Evolutionary conservation across 75 land plant species (phyloP).

Genomic region (Cupressus sempervirens): DNA sequence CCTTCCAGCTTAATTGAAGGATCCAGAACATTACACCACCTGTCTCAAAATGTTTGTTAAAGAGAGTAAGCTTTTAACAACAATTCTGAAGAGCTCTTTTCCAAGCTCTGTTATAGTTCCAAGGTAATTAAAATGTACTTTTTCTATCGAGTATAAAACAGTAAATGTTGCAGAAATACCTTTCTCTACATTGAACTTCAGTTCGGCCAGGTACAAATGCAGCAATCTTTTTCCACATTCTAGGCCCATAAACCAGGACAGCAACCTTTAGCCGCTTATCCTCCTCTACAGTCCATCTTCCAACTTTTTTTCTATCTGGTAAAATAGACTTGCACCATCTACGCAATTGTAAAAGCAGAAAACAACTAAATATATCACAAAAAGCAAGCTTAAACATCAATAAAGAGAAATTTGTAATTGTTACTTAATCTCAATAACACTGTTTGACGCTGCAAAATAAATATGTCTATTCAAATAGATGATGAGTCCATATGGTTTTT

Average conservation of each 20-base stretch:
- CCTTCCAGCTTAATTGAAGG: conserved; percentile 67
- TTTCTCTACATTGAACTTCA: conserved; percentile 89
- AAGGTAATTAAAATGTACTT: not conserved
- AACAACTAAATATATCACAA: not conserved
- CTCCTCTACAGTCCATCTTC: conserved; percentile 79
- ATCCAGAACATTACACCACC: conserved; percentile 90
- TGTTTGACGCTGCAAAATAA: not conserved
- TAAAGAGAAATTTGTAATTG: not conserved
- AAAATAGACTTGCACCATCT: conserved; percentile 78
- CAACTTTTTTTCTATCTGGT: conserved; percentile 55
- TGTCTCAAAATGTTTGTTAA: conserved; percentile 23
- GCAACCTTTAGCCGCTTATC: conserved; percentile 80
- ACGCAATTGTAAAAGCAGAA: conserved; percentile 4
- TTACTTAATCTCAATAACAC: not conserved
- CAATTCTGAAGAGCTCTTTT: not conserved
- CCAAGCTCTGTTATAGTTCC: not conserved
- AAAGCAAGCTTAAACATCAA: not conserved
- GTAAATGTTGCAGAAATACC: conserved; percentile 32
- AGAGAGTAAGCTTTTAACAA: not conserved
- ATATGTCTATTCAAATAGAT: not conserved
- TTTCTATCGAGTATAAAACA: not conserved
- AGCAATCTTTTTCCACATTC: conserved; percentile 75
- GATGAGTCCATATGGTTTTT: not conserved
- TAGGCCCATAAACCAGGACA: conserved; percentile 76
- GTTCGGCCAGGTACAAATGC: conserved; percentile 84